A percentile compares a stretch with the other conserved stretches of the same genome.
These are phyloP conservation scores for Raphidocelis subcapitata DNA, from an alignment of 139 green algal species.

Conservation along the genomic window DNA sequence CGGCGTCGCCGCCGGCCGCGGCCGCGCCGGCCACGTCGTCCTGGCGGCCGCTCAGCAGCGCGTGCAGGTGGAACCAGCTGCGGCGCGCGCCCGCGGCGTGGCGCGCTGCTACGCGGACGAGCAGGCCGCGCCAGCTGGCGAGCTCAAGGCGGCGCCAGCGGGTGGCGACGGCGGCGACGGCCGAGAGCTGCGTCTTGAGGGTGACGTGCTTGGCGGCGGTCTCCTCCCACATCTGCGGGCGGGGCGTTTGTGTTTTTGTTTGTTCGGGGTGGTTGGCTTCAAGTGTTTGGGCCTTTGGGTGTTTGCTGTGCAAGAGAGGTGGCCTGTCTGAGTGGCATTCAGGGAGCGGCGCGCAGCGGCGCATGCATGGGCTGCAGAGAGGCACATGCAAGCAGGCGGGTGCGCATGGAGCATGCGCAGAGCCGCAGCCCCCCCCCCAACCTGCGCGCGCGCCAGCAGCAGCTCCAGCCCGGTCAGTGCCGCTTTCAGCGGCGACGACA, in stretches of 20 bases:
- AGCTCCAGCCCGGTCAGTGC: constrained; percentile 93
- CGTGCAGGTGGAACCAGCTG: constrained; percentile 93
- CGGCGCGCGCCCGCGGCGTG: constrained; percentile 62
- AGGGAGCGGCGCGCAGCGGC: too few relatives aligned
- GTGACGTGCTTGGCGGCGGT: constrained; percentile 85
- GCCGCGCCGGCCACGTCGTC: neutral
- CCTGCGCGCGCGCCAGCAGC: constrained; percentile 78
- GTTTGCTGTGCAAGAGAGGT: too few relatives aligned
- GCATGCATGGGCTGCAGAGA: too few relatives aligned
- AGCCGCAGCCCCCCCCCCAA: too few relatives aligned
- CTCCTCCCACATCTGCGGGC: constrained; percentile 90
- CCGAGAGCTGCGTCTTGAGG: constrained; percentile 65
- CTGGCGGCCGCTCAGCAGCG: constrained; percentile 47
- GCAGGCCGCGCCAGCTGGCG: constrained; percentile 69
- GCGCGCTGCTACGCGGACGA: constrained; percentile 45
- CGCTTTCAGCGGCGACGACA: constrained; percentile 73
- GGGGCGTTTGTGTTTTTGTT: too few relatives aligned
- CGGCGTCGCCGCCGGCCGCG: constrained; percentile 2
- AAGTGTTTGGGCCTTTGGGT: too few relatives aligned
- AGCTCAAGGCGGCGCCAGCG: constrained; percentile 94
- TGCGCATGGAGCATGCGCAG: too few relatives aligned
- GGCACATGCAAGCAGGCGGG: too few relatives aligned
- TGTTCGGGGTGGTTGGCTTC: too few relatives aligned
- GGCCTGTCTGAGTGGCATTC: too few relatives aligned
- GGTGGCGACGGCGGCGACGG: constrained; percentile 65